Evolutionary conservation across 1,284 basidiomycete species (phyloP).

Genomic region (Apiotrichum veenhuisii): DNA sequence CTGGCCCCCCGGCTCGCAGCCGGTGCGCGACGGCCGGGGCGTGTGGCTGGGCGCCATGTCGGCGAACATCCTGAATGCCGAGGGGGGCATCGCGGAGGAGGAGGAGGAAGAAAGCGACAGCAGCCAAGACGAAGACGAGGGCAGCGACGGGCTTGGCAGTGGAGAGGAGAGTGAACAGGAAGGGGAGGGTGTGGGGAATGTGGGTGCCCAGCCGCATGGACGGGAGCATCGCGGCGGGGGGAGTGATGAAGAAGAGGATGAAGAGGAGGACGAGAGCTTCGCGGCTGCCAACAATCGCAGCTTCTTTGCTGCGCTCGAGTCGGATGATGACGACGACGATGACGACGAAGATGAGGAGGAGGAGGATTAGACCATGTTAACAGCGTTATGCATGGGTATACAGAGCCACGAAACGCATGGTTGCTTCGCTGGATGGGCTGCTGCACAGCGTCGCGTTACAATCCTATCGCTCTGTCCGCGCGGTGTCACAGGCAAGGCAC

Average conservation of each 20-base stretch:
- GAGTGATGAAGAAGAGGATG: conserved; percentile 16
- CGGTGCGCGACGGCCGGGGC: conserved; percentile 24
- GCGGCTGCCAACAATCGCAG: conserved; percentile 21
- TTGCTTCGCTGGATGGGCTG: no score
- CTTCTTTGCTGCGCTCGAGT: conserved; percentile 46
- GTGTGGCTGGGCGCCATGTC: conserved; percentile 17
- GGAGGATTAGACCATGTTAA: not conserved
- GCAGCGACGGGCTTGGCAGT: conserved; percentile 18
- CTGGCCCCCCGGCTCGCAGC: conserved; percentile 57
- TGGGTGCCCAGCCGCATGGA: conserved; percentile 3
- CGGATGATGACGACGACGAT: conserved; percentile 39
- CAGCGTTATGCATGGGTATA: not conserved
- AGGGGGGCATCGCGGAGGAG: conserved; percentile 4
- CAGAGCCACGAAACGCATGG: no score
- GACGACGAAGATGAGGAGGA: conserved; percentile 6
- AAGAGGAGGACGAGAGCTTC: conserved; percentile 24
- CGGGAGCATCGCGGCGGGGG: no score
- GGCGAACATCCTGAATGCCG: not conserved
- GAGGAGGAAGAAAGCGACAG: conserved; percentile 8
- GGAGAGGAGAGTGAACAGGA: conserved; percentile 19
- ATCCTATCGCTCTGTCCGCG: no score
- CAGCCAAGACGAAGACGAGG: conserved; percentile 10
- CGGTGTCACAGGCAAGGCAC: no score
- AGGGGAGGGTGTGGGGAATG: conserved; percentile 3
- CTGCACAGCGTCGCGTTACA: no score